These are phyloP conservation scores for Pseudogymnoascus destructans DNA, from an alignment of 2,329 filamentous ascomycete species.

Conservation along the genomic window DNA sequence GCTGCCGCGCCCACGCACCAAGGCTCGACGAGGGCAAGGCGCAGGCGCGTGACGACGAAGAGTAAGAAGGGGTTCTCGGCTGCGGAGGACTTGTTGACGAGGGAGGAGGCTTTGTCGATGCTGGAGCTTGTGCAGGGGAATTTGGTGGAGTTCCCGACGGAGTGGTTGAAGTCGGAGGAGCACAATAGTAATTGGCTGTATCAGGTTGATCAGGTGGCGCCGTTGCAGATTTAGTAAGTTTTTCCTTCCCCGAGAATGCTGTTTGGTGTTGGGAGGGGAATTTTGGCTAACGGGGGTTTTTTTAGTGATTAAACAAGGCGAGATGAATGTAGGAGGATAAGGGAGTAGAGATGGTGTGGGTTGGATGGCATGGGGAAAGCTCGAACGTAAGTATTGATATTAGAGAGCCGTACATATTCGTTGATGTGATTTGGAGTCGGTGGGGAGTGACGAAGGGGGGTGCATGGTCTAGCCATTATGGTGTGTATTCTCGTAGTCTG, in stretches of 20 bases:
- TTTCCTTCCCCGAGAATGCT: background rate
- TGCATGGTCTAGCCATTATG: constrained; percentile 5
- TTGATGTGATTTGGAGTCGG: constrained; percentile 1
- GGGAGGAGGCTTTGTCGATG: constrained; percentile 67
- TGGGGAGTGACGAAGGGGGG: background rate
- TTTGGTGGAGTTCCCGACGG: constrained; percentile 85
- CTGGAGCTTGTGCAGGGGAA: constrained; percentile 74
- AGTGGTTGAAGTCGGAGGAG: constrained; percentile 89
- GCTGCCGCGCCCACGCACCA: constrained; percentile 9
- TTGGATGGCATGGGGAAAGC: background rate
- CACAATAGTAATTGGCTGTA: constrained; percentile 92
- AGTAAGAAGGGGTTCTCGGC: constrained; percentile 47
- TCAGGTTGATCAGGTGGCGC: constrained; percentile 88
- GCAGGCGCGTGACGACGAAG: constrained; percentile 53
- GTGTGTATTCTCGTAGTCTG: background rate
- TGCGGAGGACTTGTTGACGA: constrained; percentile 62
- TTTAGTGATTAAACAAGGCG: background rate
- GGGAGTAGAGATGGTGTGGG: background rate
- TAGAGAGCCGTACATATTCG: constrained; percentile 7
- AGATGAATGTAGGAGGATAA: background rate
- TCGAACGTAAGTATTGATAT: constrained; percentile 3
- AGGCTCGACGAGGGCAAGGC: constrained; percentile 41
- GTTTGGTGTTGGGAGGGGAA: background rate
- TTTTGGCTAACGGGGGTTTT: background rate
- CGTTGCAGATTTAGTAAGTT: constrained; percentile 90